These are phyloP conservation scores for Mycogone perniciosa DNA, from an alignment of 2,329 filamentous ascomycete genomes.

Conservation along the genomic window DNA sequence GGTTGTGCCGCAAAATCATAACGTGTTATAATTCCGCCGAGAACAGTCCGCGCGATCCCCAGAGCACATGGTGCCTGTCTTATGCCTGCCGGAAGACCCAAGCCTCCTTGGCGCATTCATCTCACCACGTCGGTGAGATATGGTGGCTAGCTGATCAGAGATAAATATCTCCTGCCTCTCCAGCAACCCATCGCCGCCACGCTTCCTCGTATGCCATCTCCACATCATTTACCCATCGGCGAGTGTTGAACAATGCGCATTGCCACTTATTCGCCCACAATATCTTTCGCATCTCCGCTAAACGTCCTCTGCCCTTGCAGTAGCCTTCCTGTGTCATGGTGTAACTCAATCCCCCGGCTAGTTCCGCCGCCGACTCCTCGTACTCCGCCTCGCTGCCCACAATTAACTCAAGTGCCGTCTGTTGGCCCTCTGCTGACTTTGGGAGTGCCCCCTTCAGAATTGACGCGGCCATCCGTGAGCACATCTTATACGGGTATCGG, in stretches of 20 bases:
- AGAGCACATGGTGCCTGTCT: no score
- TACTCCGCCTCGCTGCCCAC: slow-evolving; percentile 75
- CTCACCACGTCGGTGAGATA: neutral
- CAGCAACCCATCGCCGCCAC: slow-evolving; percentile 81
- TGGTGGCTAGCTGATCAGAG: slow-evolving; percentile 36
- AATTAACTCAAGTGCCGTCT: slow-evolving; percentile 69
- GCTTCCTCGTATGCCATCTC: slow-evolving; percentile 84
- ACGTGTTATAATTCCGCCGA: no score
- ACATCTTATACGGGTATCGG: slow-evolving; percentile 97
- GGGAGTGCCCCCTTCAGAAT: slow-evolving; percentile 88
- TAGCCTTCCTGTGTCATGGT: slow-evolving; percentile 35
- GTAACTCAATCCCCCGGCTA: slow-evolving; percentile 62
- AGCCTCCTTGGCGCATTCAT: neutral
- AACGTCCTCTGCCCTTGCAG: slow-evolving; percentile 56
- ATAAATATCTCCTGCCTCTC: slow-evolving; percentile 89
- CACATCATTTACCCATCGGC: slow-evolving; percentile 82
- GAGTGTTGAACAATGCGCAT: slow-evolving; percentile 86
- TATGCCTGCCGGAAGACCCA: neutral
- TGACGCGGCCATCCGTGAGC: slow-evolving; percentile 92
- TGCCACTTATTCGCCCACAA: slow-evolving; percentile 79
- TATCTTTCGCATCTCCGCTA: slow-evolving; percentile 72
- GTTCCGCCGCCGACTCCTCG: slow-evolving; percentile 65
- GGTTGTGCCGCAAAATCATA: no score
- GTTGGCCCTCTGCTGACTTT: slow-evolving; percentile 57
- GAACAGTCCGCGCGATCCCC: no score